These are phyloP conservation scores for Aethionema arabicum DNA, from an alignment of 345 rosid genomes.

Conservation along the genomic window DNA sequence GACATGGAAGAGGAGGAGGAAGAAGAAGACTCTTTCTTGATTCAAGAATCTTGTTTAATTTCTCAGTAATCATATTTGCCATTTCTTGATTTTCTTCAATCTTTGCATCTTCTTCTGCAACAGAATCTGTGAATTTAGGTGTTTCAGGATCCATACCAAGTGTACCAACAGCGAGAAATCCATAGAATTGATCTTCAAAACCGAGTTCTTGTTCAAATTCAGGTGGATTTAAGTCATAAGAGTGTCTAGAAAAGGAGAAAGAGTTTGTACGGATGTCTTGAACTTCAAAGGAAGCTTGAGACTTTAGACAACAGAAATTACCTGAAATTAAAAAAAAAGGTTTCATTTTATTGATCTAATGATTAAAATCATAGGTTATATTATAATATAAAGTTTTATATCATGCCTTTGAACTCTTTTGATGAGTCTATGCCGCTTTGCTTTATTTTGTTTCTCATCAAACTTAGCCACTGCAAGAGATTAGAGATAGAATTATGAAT, in stretches of 20 bases:
- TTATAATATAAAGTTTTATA: background rate
- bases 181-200: conserved; percentile 27
- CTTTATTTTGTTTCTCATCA: conserved; percentile 28
- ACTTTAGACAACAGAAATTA: conserved; percentile 18
- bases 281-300: conserved; percentile 20
- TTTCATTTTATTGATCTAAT: background rate
- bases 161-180: conserved; percentile 32
- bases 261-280: conserved; percentile 38
- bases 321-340: conserved; percentile 18
- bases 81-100: background rate
- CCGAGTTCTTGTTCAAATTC: conserved; percentile 1
- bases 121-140: conserved; percentile 25
- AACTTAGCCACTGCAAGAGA: conserved; percentile 33
- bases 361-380: background rate
- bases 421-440: conserved; percentile 12
- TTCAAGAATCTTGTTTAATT: conserved; percentile 27
- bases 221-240: conserved; percentile 4
- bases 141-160: conserved; percentile 36
- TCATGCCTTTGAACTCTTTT: conserved; percentile 25
- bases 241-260: conserved; percentile 16
- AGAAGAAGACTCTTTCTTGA: background rate
- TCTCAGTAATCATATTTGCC: conserved; percentile 25
- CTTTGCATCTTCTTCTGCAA: conserved; percentile 16
- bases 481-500: background rate
- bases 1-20: too few relatives aligned